Conservation (phyloP, 805 yeast genomes). For the Lipomyces sp. region DNA sequence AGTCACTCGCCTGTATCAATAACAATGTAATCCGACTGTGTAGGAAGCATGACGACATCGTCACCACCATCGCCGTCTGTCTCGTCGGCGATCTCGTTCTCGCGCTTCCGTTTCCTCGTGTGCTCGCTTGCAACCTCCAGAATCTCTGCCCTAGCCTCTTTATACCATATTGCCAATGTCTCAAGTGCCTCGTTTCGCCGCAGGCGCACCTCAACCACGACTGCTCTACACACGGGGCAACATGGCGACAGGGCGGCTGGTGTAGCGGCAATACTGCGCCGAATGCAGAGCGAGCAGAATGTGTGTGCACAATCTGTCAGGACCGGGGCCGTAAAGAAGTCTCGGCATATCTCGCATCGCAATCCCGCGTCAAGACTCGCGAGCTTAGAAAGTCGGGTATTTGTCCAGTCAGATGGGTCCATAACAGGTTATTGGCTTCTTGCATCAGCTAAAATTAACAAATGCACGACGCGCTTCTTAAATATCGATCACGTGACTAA, state of each 20-base stretch:
- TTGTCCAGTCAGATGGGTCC: conserved; percentile 72
- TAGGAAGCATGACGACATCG: background rate
- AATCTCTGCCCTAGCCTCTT: conserved; percentile 20
- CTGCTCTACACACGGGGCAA: conserved; percentile 78
- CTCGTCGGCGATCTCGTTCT: background rate
- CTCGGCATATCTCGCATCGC: conserved; percentile 87
- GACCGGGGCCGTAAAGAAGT: conserved; percentile 73
- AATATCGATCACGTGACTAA: too few relatives aligned
- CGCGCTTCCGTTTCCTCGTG: background rate
- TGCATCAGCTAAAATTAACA: too few relatives aligned
- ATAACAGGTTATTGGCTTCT: too few relatives aligned
- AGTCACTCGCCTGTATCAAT: background rate
- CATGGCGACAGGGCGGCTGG: conserved; percentile 41
- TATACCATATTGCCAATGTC: conserved; percentile 60
- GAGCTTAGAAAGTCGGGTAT: conserved; percentile 53
- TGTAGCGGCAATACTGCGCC: conserved; percentile 56
- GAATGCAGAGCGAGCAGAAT: conserved; percentile 82
- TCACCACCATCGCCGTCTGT: background rate
- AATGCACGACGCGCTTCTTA: too few relatives aligned
- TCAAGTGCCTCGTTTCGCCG: conserved; percentile 67
- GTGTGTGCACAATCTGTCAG: conserved; percentile 83
- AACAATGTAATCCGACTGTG: background rate
- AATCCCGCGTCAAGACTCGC: conserved; percentile 64
- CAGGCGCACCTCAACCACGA: conserved; percentile 65
- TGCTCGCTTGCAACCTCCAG: conserved; percentile 6